Conservation (phyloP, 352 stramenopile genomes). For the Blastocystis sp. region DNA sequence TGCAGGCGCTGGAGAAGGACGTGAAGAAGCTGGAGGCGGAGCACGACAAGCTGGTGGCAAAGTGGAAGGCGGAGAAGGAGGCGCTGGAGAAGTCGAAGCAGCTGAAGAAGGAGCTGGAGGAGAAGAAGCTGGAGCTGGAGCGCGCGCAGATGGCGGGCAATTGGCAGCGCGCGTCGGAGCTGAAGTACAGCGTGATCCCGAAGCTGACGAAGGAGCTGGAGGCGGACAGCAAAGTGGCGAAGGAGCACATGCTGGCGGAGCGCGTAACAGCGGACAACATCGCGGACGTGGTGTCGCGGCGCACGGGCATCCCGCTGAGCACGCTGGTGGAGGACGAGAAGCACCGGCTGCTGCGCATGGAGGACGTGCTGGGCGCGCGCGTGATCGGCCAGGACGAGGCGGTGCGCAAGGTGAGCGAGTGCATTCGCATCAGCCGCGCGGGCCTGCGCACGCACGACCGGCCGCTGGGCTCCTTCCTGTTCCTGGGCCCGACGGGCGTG, state of each 20-base stretch:
- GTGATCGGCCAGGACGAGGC: slow-evolving; percentile 87
- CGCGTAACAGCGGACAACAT: slow-evolving; percentile 87
- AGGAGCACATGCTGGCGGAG: slow-evolving; percentile 81
- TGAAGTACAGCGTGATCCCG: slow-evolving; percentile 81
- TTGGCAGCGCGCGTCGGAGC: slow-evolving; percentile 79
- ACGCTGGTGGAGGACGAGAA: slow-evolving; percentile 91
- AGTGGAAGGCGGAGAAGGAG: slow-evolving; percentile 80
- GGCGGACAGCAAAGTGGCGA: slow-evolving; percentile 75
- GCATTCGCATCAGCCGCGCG: slow-evolving; percentile 85
- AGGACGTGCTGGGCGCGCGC: slow-evolving; percentile 83
- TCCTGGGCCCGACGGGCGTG: slow-evolving; percentile 86
- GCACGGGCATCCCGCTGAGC: slow-evolving; percentile 88
- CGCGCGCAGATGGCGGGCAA: slow-evolving; percentile 79
- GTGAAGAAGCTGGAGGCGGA: slow-evolving; percentile 77
- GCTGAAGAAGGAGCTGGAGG: slow-evolving; percentile 79
- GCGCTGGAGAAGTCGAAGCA: slow-evolving; percentile 79
- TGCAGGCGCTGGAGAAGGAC: slow-evolving; percentile 77
- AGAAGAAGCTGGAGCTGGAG: slow-evolving; percentile 78
- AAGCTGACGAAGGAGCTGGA: slow-evolving; percentile 78
- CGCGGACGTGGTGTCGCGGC: slow-evolving; percentile 83
- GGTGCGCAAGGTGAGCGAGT: slow-evolving; percentile 84
- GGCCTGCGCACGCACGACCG: slow-evolving; percentile 90
- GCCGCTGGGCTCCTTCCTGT: slow-evolving; percentile 89
- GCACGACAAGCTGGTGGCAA: slow-evolving; percentile 76
- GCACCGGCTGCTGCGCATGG: slow-evolving; percentile 88